A percentile compares a stretch with the other conserved stretches of the same genome.
Evolutionary conservation across 2,329 filamentous ascomycete species (phyloP).

Genomic region (Graphilbum ipis-grandicollis): DNA sequence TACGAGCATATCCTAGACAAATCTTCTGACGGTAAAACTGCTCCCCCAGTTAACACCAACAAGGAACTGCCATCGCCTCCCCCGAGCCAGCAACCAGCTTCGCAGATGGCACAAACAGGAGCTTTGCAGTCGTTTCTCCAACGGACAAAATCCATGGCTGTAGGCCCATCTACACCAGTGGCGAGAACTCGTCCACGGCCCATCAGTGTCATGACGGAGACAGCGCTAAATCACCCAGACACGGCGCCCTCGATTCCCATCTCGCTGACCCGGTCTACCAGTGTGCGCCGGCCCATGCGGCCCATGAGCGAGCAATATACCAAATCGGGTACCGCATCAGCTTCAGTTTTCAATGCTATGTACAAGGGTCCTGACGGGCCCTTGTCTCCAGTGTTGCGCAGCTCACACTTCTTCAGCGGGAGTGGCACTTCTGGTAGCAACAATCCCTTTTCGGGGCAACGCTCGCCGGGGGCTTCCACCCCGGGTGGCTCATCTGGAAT

Average conservation of each 20-base stretch:
- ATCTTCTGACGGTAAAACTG: constrained; percentile 40
- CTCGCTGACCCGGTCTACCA: constrained; percentile 33
- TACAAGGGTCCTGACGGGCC: constrained; percentile 55
- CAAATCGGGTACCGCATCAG: constrained; percentile 21
- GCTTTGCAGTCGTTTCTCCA: constrained; percentile 34
- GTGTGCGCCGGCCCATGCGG: constrained; percentile 29
- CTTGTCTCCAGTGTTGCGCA: constrained; percentile 40
- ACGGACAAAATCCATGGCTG: constrained; percentile 43
- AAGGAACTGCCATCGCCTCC: constrained; percentile 80
- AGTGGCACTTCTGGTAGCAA: too few relatives aligned
- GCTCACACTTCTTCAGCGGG: constrained; percentile 42
- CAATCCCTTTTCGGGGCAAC: constrained; percentile 24
- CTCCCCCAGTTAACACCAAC: constrained; percentile 35
- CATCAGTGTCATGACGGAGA: constrained; percentile 24
- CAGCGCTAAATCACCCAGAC: constrained; percentile 41
- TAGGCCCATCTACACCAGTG: constrained; percentile 8
- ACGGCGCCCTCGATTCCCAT: constrained; percentile 66
- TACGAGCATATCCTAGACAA: constrained; percentile 88
- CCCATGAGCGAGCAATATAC: constrained; percentile 49
- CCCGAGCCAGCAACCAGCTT: constrained; percentile 17
- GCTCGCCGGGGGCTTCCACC: constrained; percentile 25
- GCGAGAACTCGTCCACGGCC: constrained; percentile 34
- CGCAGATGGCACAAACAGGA: constrained; percentile 48
- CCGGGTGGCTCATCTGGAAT: constrained; percentile 15
- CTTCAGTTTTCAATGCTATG: constrained; percentile 74